Base-by-base conservation (phyloP, 805 yeast species). In the Crinitomyces ghanaensis region DNA sequence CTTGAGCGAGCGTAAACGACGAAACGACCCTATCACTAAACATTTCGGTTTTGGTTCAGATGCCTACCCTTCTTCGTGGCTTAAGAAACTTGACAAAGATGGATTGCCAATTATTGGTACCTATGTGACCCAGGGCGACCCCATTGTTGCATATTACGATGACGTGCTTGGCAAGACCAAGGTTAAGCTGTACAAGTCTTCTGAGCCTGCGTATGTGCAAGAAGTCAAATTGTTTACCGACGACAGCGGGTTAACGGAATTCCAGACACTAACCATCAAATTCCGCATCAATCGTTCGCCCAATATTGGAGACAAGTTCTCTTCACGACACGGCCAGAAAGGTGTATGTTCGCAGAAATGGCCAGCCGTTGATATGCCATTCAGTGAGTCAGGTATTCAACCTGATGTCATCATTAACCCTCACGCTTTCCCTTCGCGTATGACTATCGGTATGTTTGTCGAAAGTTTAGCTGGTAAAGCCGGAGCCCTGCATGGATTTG, bases 391-490 rank as follows among this genome's bases (percentile, higher is more conserved):
- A 21, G 98, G 98, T 50, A 88, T 91, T 41, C 95, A 82, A 57
- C 98, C 98, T 2, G 98, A 91, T 62, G 80, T 91, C 47, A 91
- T 91, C 53, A 91, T 91, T 53, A 91, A 91, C 57, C 98, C 98
- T 3, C 98, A 88, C 58, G 98, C 97, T 45, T 91, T 88, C 88
- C 98, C 98, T 48, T 88, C 97, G 31, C 91, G 98, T 68, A 91
- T 91, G 98, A 91, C 98, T 8, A 88, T 91, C 60, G 98, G 98
- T 66, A 91, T 91, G 97, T 91, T 91, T 62, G 96, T 91, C 31
- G 98, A 91, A 62, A 80, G 93, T 34, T 62, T 91, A 37, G 97
- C 98, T n/a, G 98, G 98, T 53, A 91, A 91, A 60, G 91, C 97
- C 4, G 98, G 98, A 57, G 95, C 95, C 5, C 63, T 91, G 50